These are phyloP conservation scores for Oryza brachyantha DNA, from an alignment of 176 grass and related monocot species.

Conservation along the genomic window DNA sequence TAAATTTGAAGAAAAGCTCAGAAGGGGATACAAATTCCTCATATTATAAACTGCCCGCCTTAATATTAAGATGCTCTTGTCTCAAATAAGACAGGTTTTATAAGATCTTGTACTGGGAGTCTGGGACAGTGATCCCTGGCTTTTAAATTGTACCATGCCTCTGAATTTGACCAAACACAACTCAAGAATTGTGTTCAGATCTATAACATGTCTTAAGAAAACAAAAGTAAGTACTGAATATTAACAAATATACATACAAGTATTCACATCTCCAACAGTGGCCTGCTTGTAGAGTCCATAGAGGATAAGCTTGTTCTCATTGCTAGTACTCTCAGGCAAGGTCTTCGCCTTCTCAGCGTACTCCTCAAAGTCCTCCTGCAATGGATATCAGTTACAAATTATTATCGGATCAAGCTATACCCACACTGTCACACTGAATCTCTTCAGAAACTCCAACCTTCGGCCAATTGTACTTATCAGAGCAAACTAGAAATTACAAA, in stretches of 20 bases:
- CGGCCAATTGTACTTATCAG: background rate
- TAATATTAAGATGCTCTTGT: background rate
- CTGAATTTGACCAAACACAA: background rate
- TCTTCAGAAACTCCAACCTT: background rate
- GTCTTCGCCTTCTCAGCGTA: slow-evolving; percentile 63
- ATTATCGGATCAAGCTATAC: background rate
- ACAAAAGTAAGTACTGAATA: background rate
- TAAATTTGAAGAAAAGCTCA: background rate
- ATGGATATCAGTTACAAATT: background rate
- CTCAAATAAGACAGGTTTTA: background rate
- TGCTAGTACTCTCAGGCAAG: slow-evolving; percentile 52
- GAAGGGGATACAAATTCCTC: background rate
- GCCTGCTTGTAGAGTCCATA: slow-evolving; percentile 89
- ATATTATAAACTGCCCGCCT: background rate
- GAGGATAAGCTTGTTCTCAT: slow-evolving; percentile 67
- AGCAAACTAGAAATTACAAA: background rate
- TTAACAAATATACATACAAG: slow-evolving; percentile 41
- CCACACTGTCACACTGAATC: background rate
- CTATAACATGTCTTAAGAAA: background rate
- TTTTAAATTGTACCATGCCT: background rate
- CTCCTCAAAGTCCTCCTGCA: slow-evolving; percentile 69
- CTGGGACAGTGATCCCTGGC: background rate
- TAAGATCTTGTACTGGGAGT: background rate
- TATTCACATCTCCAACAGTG: slow-evolving; percentile 62
- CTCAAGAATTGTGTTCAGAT: background rate